Evolutionary conservation across 805 yeast species (phyloP).

Genomic region (Saccharomycopsis guyanensis): DNA sequence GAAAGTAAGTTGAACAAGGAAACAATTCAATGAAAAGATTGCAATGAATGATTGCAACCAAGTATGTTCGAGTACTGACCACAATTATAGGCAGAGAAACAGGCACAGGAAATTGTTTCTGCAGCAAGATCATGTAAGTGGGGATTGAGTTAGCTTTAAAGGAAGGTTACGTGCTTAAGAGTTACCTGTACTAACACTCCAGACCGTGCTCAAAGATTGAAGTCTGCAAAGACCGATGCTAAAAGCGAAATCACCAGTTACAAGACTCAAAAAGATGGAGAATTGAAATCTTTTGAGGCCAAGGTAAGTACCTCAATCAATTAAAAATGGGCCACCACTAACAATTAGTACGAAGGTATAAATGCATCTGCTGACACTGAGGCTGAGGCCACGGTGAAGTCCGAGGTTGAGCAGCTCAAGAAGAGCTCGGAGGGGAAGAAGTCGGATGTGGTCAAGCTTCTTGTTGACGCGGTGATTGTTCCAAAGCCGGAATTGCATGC

Average conservation of each 20-base stretch:
- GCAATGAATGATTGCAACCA: no score
- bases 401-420: slow-evolving; percentile 63
- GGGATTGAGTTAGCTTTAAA: neutral
- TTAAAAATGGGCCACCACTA: slow-evolving; percentile 15
- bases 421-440: slow-evolving; percentile 57
- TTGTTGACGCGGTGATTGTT: slow-evolving; percentile 69
- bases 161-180: no score
- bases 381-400: slow-evolving; percentile 67
- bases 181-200: no score
- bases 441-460: slow-evolving; percentile 58
- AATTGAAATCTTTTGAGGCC: slow-evolving; percentile 63
- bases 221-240: slow-evolving; percentile 93
- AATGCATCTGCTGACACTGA: slow-evolving; percentile 71
- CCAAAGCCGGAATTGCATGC: slow-evolving; percentile 81
- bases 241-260: slow-evolving; percentile 80
- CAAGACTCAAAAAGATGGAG: slow-evolving; percentile 75
- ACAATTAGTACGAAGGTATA: slow-evolving; percentile 50
- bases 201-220: slow-evolving; percentile 78
- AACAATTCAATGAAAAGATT: neutral
- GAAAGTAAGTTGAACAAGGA: slow-evolving; percentile 34
- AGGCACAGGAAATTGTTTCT: slow-evolving; percentile 92
- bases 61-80: neutral
- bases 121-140: slow-evolving; percentile 80
- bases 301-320: slow-evolving; percentile 31
- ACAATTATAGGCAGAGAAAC: slow-evolving; percentile 72